Evolutionary conservation across 176 grass and related monocot genomes (phyloP).

Genomic region (Zea luxurians): DNA sequence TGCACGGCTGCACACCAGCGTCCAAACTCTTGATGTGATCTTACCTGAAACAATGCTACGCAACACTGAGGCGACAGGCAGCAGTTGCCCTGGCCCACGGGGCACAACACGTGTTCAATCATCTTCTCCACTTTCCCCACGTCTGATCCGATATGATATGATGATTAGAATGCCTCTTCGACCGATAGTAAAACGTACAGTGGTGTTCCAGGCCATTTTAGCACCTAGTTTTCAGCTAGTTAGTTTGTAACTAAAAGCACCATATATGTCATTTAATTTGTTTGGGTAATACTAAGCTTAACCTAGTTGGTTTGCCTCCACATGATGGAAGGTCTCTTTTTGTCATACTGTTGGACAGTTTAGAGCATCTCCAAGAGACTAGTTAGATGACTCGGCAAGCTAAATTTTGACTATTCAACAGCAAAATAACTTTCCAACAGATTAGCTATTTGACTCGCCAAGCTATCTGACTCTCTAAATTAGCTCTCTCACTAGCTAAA

Average conservation of each 20-base stretch:
- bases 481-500: no score
- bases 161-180: constrained; percentile 15
- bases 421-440: no score
- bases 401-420: no score
- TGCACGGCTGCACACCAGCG: not conserved
- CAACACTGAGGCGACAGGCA: constrained; percentile 14
- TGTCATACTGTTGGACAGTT: no score
- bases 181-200: not conserved
- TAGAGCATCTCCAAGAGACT: no score
- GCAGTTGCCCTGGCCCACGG: constrained; percentile 37
- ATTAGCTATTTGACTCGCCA: no score
- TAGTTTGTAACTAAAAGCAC: not conserved
- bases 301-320: no score
- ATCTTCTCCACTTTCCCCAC: not conserved
- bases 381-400: no score
- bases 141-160: not conserved
- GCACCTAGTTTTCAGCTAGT: not conserved
- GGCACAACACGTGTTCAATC: constrained; percentile 27
- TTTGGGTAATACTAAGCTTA: no score
- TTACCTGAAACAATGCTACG: constrained; percentile 33
- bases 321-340: no score
- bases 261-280: not conserved
- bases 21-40: constrained; percentile 58
- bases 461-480: no score
- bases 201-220: not conserved